These are phyloP conservation scores for Umbelopsis sp. DNA, from an alignment of 371 early-diverging fungal genomes.

Conservation along the genomic window DNA sequence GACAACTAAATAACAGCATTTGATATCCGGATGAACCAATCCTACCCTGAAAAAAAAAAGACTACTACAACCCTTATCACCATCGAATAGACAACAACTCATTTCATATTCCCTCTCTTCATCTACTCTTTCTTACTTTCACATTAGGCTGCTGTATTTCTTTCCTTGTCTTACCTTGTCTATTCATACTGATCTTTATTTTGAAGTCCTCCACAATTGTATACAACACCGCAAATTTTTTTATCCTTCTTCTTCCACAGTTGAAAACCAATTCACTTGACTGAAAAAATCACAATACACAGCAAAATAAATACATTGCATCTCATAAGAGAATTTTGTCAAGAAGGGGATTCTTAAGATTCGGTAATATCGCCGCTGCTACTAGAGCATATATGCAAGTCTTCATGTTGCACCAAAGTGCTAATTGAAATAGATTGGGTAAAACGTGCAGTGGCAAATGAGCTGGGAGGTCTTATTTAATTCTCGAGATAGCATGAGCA, in stretches of 20 bases:
- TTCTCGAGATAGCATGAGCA: no score
- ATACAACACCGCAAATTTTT: conserved; percentile 2
- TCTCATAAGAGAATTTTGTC: background rate
- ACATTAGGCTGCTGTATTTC: no score
- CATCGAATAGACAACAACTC: background rate
- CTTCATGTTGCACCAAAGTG: background rate
- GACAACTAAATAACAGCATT: background rate
- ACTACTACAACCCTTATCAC: background rate
- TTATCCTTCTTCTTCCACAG: background rate
- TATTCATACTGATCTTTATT: background rate
- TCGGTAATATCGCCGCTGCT: conserved; percentile 7
- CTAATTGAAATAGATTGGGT: background rate
- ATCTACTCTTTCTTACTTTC: background rate
- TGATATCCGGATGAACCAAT: background rate
- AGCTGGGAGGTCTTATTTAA: background rate
- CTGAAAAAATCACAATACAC: background rate
- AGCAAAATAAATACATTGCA: conserved; percentile 2
- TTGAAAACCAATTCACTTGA: background rate
- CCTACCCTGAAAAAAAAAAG: no score
- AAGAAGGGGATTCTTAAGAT: background rate
- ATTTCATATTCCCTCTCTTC: background rate
- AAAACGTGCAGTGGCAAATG: background rate
- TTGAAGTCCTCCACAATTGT: background rate
- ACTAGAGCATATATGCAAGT: conserved; percentile 2
- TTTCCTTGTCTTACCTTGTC: background rate